Evolutionary conservation across 2,329 filamentous ascomycete species (phyloP), one percentile per base, ranked within the genome.

Genomic region (Whalleya microplaca): DNA sequence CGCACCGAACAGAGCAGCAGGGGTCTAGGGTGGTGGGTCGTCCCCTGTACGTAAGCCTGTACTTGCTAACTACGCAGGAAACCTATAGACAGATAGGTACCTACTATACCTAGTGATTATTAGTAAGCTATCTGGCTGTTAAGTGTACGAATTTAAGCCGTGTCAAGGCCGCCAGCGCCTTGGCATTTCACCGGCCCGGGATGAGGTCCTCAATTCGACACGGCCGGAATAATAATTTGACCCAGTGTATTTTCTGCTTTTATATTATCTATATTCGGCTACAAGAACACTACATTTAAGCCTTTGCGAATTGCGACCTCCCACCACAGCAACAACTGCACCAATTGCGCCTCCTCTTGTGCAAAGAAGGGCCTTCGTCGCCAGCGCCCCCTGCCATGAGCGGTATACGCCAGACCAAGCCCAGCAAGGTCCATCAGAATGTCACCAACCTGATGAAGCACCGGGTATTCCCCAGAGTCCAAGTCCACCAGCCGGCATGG

Each of bases 401-500:
- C 53, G 66, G 61, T 49, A 65, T 62, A 55, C 67, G 70, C 44
- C 68, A 73, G 57, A 68, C 75, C 56, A 68, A 65, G 54, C 75
- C 80, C 48, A 63, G 74, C 48, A 72, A 73, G 61, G 74, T 82
- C 53, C 77, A 76, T 65, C 74, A 81, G 68, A 76, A 71, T 1
- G 75, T 74, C 45, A 70, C 73, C 41, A 66, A 62, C 40, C 60
- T 79, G 23, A 51, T 75, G 48, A 72, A 74, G 58, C 69, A 73
- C 51, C 68, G 69, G 48, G 70, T 72, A 49, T 63, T 71, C 37
- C 61, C 59, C 27, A 27, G 2, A 1, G 56, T 70, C 56, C 64
- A 57, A 64, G 69, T 66, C 56, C 69, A 73, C 61, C 52, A 72
- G 37, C 75, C 77, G 40, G 55, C 78, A 51, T 86, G 84, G 84